phyloP scores from a whole-genome alignment of 768 basidiomycete genomes.

The Auricularia sp. region DNA sequence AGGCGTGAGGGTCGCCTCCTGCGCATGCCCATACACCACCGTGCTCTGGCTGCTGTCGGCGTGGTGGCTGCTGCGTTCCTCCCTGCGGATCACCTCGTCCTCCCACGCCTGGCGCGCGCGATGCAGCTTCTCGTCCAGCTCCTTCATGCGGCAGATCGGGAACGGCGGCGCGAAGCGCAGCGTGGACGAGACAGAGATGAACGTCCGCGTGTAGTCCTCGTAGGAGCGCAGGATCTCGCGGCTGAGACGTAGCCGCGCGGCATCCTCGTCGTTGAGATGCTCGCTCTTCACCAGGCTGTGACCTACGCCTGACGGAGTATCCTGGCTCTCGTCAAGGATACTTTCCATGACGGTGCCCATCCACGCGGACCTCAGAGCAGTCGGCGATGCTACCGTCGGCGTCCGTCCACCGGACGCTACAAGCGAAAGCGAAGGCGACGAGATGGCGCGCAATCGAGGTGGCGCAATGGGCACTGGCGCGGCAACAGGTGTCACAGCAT shows the following conservation, averaged over 20 bases:
- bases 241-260: conserved; percentile 58
- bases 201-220: conserved; percentile 75
- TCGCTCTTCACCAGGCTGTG: conserved; percentile 11
- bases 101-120: conserved; percentile 71
- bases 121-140: conserved; percentile 70
- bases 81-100: conserved; percentile 71
- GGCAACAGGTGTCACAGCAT: conserved; percentile 34
- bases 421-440: conserved; percentile 9
- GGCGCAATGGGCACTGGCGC: conserved; percentile 50
- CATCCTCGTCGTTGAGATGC: conserved; percentile 58
- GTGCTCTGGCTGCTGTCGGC: neutral
- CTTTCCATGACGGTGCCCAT: conserved; percentile 4
- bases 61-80: conserved; percentile 33
- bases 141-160: conserved; percentile 79
- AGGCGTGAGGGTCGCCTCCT: conserved; percentile 23
- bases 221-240: conserved; percentile 71
- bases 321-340: conserved; percentile 10
- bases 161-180: conserved; percentile 88
- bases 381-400: neutral
- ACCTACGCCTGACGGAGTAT: neutral
- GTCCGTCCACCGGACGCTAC: neutral
- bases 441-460: conserved; percentile 6
- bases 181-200: conserved; percentile 90
- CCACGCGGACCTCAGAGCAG: neutral
- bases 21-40: conserved; percentile 1